Percentiles rank a stretch among this genome's conserved stretches.
These are phyloP conservation scores for Beauveria scarabaeidicola DNA, from an alignment of 2,329 filamentous ascomycete species.

Conservation along the genomic window DNA sequence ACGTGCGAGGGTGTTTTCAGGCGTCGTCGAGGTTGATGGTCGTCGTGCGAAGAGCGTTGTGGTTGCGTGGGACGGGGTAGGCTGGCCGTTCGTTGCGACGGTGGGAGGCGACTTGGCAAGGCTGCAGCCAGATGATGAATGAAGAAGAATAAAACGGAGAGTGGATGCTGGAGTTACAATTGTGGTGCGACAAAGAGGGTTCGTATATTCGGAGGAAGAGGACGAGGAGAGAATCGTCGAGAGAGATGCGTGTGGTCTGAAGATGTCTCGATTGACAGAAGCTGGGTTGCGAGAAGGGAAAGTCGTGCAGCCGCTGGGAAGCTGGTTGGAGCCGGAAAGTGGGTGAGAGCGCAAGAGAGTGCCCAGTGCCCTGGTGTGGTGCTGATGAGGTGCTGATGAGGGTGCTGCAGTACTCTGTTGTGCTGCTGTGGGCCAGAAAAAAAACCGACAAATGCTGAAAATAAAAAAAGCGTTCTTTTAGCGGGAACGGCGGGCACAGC, in stretches of 20 bases:
- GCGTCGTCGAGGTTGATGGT: background rate
- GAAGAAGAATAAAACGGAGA: background rate
- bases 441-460: background rate
- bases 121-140: background rate
- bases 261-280: background rate
- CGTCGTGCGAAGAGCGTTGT: background rate
- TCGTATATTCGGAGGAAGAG: background rate
- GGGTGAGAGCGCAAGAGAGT: background rate
- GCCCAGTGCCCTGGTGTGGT: no score
- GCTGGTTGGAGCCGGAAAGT: constrained; percentile 2
- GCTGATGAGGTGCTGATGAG: no score
- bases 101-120: background rate
- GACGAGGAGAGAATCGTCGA: background rate
- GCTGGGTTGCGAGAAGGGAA: constrained; percentile 9
- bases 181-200: background rate
- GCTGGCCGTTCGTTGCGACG: constrained; percentile 1
- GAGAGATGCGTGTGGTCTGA: background rate
- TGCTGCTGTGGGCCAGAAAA: background rate
- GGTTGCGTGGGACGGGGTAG: background rate
- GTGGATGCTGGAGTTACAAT: background rate
- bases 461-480: background rate
- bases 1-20: background rate
- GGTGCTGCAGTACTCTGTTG: no score
- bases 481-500: constrained; percentile 4
- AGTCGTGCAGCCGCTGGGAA: background rate